phyloP scores from a whole-genome alignment of 192 early-diverging fungal genomes.

The Coemansia umbellata region DNA sequence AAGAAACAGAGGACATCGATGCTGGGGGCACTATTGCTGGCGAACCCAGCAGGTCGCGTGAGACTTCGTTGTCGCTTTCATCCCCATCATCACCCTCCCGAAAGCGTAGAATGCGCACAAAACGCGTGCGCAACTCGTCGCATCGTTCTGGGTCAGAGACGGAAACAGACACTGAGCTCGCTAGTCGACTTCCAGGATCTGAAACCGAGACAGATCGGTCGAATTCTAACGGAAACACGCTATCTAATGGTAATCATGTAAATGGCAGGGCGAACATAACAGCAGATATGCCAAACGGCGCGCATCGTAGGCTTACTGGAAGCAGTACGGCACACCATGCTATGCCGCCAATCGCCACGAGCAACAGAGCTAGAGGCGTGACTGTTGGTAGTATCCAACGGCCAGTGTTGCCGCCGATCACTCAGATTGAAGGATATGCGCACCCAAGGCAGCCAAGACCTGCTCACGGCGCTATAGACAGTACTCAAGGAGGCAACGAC shows the following conservation, averaged over 20 bases:
- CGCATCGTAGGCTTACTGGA: not conserved
- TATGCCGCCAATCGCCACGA: not conserved
- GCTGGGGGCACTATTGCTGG: not conserved
- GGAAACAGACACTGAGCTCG: slow-evolving; percentile 22
- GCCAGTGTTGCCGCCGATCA: not conserved
- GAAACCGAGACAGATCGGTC: slow-evolving; percentile 34
- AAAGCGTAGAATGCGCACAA: slow-evolving; percentile 9
- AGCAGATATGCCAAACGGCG: not conserved
- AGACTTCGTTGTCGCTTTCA: slow-evolving; percentile 13
- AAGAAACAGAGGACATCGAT: slow-evolving; percentile 26
- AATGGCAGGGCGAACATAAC: not conserved
- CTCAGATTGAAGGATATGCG: not conserved
- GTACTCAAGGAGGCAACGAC: not conserved
- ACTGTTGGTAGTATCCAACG: not conserved
- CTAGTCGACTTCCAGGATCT: slow-evolving; percentile 6
- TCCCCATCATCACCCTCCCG: slow-evolving; percentile 22
- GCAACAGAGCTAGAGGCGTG: not conserved
- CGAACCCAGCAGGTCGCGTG: not conserved
- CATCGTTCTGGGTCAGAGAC: slow-evolving; percentile 27
- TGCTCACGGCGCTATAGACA: not conserved
- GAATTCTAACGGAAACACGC: not conserved
- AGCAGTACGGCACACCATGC: not conserved
- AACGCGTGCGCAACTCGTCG: not conserved
- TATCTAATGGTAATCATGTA: not conserved
- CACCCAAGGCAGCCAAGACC: not conserved